Evolutionary conservation across 768 basidiomycete genomes (phyloP).

Genomic region (Lactarius quietus): DNA sequence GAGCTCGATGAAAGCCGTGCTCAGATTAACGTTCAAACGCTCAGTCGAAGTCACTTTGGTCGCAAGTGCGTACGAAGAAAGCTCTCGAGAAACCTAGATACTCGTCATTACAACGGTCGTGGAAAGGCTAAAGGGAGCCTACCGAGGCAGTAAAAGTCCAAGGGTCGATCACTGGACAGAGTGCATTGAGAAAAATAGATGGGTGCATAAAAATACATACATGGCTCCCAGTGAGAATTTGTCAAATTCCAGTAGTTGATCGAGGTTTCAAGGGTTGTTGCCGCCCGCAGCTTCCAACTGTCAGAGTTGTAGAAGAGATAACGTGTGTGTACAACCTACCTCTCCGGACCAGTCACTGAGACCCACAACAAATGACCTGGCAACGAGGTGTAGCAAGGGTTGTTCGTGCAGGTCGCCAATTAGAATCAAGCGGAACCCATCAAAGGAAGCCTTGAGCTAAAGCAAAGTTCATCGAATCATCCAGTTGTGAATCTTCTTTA

Average conservation of each 20-base stretch:
- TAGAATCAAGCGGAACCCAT: constrained; percentile 88
- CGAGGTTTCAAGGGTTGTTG: constrained; percentile 73
- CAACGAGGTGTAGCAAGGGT: constrained; percentile 84
- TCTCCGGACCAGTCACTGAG: constrained; percentile 94
- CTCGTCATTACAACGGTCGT: background rate
- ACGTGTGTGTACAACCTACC: constrained; percentile 41
- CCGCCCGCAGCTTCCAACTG: constrained; percentile 66
- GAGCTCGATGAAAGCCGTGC: constrained; percentile 85
- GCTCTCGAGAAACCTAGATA: constrained; percentile 52
- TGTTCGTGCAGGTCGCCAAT: constrained; percentile 96
- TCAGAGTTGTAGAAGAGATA: background rate
- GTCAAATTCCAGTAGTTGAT: constrained; percentile 96
- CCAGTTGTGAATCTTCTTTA: background rate
- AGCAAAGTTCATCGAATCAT: background rate
- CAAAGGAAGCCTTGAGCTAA: constrained; percentile 80
- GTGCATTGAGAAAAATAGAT: background rate
- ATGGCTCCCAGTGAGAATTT: constrained; percentile 98
- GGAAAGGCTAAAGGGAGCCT: constrained; percentile 21
- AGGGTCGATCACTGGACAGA: constrained; percentile 77
- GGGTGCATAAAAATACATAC: constrained; percentile 39
- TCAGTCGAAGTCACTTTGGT: constrained; percentile 70
- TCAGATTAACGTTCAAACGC: constrained; percentile 87
- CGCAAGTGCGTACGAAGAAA: constrained; percentile 47
- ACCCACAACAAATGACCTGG: constrained; percentile 77
- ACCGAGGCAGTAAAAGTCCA: constrained; percentile 85